Conservation (phyloP, 1,284 basidiomycete genomes). For the Trichosporon inkin region DNA sequence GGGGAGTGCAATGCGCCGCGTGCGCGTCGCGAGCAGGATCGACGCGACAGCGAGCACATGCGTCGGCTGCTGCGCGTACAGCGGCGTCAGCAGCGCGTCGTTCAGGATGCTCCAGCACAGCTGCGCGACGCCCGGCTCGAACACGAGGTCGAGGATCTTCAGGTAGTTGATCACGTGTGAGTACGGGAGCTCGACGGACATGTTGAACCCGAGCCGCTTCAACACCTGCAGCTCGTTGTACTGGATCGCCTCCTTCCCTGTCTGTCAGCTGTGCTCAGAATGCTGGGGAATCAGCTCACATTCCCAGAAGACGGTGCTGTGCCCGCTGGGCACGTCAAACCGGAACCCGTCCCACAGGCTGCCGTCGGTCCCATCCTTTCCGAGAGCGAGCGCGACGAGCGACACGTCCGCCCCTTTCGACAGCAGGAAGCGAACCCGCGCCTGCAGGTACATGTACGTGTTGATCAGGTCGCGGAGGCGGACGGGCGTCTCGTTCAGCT, state of each 20-base stretch:
- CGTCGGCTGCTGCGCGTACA: slow-evolving; percentile 80
- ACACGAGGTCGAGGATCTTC: slow-evolving; percentile 72
- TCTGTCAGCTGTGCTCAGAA: not conserved
- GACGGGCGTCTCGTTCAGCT: slow-evolving; percentile 88
- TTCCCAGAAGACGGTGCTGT: slow-evolving; percentile 47
- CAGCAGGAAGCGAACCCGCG: slow-evolving; percentile 42
- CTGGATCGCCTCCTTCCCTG: slow-evolving; percentile 62
- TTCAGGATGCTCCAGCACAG: slow-evolving; percentile 86
- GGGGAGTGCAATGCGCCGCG: slow-evolving; percentile 67
- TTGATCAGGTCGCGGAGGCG: slow-evolving; percentile 92
- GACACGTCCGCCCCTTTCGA: slow-evolving; percentile 27
- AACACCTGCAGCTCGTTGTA: slow-evolving; percentile 96
- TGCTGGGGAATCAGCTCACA: slow-evolving; percentile 23
- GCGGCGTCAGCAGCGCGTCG: slow-evolving; percentile 86
- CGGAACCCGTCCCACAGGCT: slow-evolving; percentile 39
- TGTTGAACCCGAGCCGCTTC: slow-evolving; percentile 85
- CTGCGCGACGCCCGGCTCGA: slow-evolving; percentile 65
- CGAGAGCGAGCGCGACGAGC: slow-evolving; percentile 13
- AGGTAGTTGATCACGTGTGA: slow-evolving; percentile 93
- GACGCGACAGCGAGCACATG: slow-evolving; percentile 82
- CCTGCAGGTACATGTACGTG: slow-evolving; percentile 73
- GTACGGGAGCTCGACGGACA: slow-evolving; percentile 85
- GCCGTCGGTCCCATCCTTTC: slow-evolving; percentile 9
- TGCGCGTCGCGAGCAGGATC: slow-evolving; percentile 69
- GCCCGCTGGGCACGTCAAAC: slow-evolving; percentile 42